These are phyloP conservation scores for Geosiphon pyriformis DNA, from an alignment of 192 early-diverging fungal genomes.

Conservation along the genomic window DNA sequence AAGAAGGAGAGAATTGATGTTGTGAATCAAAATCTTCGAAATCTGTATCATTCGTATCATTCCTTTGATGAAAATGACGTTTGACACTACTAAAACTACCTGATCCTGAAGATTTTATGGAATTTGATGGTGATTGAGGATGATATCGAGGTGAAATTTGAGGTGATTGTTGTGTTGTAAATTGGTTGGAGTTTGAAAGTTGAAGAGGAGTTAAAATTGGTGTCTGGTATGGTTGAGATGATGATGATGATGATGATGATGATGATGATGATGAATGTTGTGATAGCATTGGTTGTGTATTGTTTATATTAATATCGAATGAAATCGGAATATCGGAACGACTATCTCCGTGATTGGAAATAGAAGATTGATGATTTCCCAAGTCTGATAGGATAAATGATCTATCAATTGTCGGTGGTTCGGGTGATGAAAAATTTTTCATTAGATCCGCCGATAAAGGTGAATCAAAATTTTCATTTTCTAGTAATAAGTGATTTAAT, in stretches of 20 bases:
- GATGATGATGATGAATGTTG: not conserved
- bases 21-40: not conserved
- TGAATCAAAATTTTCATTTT: not conserved
- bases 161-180: not conserved
- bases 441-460: not conserved
- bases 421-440: no score
- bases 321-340: not conserved
- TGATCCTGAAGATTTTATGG: constrained; percentile 12
- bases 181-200: not conserved
- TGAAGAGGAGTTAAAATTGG: not conserved
- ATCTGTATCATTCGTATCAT: not conserved
- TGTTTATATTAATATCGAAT: not conserved
- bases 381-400: not conserved
- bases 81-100: not conserved
- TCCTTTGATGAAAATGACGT: not conserved
- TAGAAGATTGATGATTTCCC: not conserved
- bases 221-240: not conserved
- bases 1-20: not conserved
- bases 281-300: not conserved
- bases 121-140: constrained; percentile 13
- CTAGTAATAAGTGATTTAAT: no score
- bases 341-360: not conserved
- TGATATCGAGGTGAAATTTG: not conserved
- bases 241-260: not conserved
- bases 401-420: not conserved